Evolutionary conservation across 2,329 filamentous ascomycete genomes (phyloP).

Genomic region (Aureobasidium sp.): DNA sequence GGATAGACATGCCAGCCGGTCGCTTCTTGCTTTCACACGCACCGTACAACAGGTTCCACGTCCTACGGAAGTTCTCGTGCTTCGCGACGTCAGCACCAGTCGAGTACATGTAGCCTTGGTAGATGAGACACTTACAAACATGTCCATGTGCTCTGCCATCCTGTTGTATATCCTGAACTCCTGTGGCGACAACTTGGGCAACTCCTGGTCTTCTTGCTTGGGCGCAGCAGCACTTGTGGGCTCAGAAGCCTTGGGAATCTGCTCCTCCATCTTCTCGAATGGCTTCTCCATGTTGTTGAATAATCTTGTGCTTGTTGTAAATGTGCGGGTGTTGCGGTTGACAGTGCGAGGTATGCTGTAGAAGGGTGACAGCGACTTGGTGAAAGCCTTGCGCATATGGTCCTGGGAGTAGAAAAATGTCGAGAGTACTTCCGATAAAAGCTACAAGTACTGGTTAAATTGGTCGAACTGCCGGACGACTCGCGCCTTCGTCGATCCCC

Average conservation of each 20-base stretch:
- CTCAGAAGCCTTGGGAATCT: slow-evolving; percentile 20
- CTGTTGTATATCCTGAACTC: slow-evolving; percentile 66
- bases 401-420: not conserved
- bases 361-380: not conserved
- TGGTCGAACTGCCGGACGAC: not conserved
- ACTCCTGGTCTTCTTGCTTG: slow-evolving; percentile 28
- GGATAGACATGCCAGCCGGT: slow-evolving; percentile 57
- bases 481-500: not conserved
- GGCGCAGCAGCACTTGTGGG: slow-evolving; percentile 20
- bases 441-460: not conserved
- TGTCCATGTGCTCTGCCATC: slow-evolving; percentile 68
- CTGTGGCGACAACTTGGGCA: slow-evolving; percentile 57
- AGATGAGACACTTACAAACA: slow-evolving; percentile 49
- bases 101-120: not conserved
- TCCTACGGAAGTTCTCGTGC: slow-evolving; percentile 64
- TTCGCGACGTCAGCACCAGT: not conserved
- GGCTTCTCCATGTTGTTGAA: slow-evolving; percentile 20
- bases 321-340: not conserved
- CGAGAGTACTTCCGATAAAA: not conserved
- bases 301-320: not conserved
- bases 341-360: not conserved
- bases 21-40: slow-evolving; percentile 56
- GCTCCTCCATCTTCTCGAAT: slow-evolving; percentile 24
- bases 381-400: slow-evolving; percentile 7
- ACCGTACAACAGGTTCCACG: slow-evolving; percentile 64